phyloP scores from a whole-genome alignment of 169 alveolate genomes.

The Cryptosporidium tyzzeri region DNA sequence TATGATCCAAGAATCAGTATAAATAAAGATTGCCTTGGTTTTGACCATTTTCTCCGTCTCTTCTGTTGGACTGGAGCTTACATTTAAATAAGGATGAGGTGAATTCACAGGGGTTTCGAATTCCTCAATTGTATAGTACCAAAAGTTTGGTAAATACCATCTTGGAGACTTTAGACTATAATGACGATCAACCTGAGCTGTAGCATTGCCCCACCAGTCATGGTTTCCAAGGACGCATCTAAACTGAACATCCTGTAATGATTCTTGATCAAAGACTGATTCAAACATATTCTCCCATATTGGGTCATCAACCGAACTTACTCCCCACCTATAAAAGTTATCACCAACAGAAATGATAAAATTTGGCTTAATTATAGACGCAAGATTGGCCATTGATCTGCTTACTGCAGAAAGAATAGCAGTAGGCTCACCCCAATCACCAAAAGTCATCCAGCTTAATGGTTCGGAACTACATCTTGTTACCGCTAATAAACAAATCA shows the following conservation, averaged over 20 bases:
- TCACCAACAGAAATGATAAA: slow-evolving; percentile 67
- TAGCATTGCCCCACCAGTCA: slow-evolving; percentile 76
- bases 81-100: slow-evolving; percentile 78
- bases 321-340: slow-evolving; percentile 75
- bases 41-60: slow-evolving; percentile 8
- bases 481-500: neutral
- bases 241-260: slow-evolving; percentile 43
- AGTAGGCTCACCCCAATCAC: slow-evolving; percentile 76
- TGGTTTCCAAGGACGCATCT: slow-evolving; percentile 74
- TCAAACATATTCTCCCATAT: slow-evolving; percentile 72
- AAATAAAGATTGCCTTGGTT: slow-evolving; percentile 79
- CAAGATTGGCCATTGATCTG: slow-evolving; percentile 71
- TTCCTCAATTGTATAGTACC: slow-evolving; percentile 85
- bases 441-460: slow-evolving; percentile 69
- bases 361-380: slow-evolving; percentile 20
- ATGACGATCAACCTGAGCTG: slow-evolving; percentile 72
- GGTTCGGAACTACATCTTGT: neutral
- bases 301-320: slow-evolving; percentile 71
- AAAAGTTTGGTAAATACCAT: slow-evolving; percentile 92
- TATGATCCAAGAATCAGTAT: slow-evolving; percentile 91
- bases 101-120: slow-evolving; percentile 68
- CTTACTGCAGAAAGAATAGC: slow-evolving; percentile 56
- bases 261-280: slow-evolving; percentile 45
- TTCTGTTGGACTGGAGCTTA: neutral
- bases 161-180: slow-evolving; percentile 82